These are phyloP conservation scores for Parathielavia hyrcaniae DNA, from an alignment of 495 filamentous ascomycete genomes.

Conservation along the genomic window DNA sequence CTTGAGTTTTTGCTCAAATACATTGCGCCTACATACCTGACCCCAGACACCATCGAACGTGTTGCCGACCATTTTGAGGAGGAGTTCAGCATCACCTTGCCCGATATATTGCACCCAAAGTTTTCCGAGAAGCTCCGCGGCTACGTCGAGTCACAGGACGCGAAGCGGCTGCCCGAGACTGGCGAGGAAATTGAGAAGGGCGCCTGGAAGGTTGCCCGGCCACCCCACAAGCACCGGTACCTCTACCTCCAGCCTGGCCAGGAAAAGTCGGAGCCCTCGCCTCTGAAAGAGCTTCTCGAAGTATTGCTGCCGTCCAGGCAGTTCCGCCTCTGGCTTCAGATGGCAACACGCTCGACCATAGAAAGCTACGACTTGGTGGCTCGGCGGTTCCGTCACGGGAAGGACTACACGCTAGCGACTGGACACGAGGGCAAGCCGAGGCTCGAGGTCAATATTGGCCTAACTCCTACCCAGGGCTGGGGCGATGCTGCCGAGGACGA, in stretches of 20 bases:
- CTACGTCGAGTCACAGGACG: slow-evolving; percentile 62
- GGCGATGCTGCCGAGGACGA: slow-evolving; percentile 58
- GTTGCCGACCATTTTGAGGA: slow-evolving; percentile 72
- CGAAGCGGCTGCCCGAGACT: slow-evolving; percentile 38
- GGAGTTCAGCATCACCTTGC: slow-evolving; percentile 72
- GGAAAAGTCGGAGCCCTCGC: slow-evolving; percentile 37
- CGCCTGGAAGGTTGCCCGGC: slow-evolving; percentile 69
- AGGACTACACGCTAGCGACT: slow-evolving; percentile 90
- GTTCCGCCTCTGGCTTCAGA: slow-evolving; percentile 84
- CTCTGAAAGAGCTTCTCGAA: slow-evolving; percentile 68
- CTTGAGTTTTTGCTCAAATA: slow-evolving; percentile 83
- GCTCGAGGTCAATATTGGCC: slow-evolving; percentile 76
- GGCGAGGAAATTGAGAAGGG: slow-evolving; percentile 54
- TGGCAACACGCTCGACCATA: slow-evolving; percentile 66
- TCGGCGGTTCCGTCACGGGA: slow-evolving; percentile 75
- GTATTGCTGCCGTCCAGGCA: slow-evolving; percentile 72
- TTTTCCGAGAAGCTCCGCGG: slow-evolving; percentile 62
- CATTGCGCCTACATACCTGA: slow-evolving; percentile 84
- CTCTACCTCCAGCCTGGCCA: slow-evolving; percentile 60
- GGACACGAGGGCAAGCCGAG: slow-evolving; percentile 72
- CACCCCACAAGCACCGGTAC: slow-evolving; percentile 93
- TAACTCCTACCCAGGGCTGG: slow-evolving; percentile 81
- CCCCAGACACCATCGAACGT: slow-evolving; percentile 82
- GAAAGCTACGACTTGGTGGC: slow-evolving; percentile 65
- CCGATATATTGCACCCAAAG: slow-evolving; percentile 67